Evolutionary conservation across 75 land plant species (phyloP), one percentile per base, ranked within the genome.

Genomic region (Cunninghamia lanceolata): DNA sequence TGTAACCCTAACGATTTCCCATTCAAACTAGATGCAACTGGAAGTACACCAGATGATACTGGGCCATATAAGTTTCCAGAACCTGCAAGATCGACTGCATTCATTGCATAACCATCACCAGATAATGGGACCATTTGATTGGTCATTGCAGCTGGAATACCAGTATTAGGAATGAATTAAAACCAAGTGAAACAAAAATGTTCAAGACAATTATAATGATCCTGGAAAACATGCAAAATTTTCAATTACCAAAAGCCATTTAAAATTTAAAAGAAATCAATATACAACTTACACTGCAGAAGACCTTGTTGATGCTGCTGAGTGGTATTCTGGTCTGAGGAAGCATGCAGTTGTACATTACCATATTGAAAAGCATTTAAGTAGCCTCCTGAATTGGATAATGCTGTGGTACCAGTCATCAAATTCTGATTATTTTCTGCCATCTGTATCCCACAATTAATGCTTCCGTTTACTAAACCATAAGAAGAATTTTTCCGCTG

Each of bases 101-200:
- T 90, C 91, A 92, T 68, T 10, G 90, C 93, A 92, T 91, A 95
- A 38, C 90, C 91, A 83, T 95, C 97, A 70, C 93, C 91, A 88
- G 92, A 43, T 34, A 88, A 75, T 39, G 83, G 78, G 82, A 88
- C 28, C 68, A 85, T 70, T 87, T 83, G 71, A 34, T 87, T 85
- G 82, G 83, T 73, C 84, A 88, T 83, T 84, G 85, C 85, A 68
- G 82, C 70, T 78, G 35, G 16, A 63, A 45, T 80, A 34, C 6
- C 40, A 56, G 28, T 59, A 30, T 28, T 80, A n/a, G 0, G 53
- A 54, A 81, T 38, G 32, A 85, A 82, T 38, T 17, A 32, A 45
- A 45, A 80, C 47, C 8, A 3, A 73, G 75, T 32, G 3, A 80
- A 42, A 80, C 13, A 9, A 7, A 43, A 80, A 30, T 45, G 30